Evolutionary conservation across 352 stramenopile species (phyloP).

Genomic region (Ophiocytium majus): DNA sequence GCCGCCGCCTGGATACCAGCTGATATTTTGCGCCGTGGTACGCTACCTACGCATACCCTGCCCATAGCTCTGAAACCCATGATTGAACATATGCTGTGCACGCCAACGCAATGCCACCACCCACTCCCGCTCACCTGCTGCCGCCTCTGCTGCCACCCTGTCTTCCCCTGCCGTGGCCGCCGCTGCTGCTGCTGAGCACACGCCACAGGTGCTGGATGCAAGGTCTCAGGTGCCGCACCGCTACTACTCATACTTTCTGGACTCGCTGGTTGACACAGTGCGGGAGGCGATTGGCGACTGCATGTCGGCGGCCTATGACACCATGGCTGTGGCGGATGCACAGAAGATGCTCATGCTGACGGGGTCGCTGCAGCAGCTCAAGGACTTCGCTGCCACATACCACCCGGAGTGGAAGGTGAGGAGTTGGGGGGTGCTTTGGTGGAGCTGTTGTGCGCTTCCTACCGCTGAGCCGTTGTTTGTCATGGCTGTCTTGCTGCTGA

Average conservation of each 20-base stretch:
- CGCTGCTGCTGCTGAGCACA: no score
- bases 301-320: constrained; percentile 53
- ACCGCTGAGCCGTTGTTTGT: no score
- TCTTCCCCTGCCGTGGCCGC: no score
- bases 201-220: constrained; percentile 79
- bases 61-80: neutral
- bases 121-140: no score
- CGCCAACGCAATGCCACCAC: no score
- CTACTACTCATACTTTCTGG: constrained; percentile 88
- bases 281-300: constrained; percentile 91
- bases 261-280: constrained; percentile 85
- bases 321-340: constrained; percentile 36
- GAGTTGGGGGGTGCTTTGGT: no score
- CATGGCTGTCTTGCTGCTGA: no score
- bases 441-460: no score
- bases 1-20: no score
- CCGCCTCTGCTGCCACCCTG: no score
- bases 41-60: neutral
- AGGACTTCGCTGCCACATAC: constrained; percentile 33
- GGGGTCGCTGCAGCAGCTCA: constrained; percentile 23
- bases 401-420: constrained; percentile 47
- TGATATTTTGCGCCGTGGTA: no score
- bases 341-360: constrained; percentile 45
- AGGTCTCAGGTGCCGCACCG: constrained; percentile 79
- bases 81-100: no score